Percentiles rank a stretch among this genome's conserved stretches.
Conservation (phyloP, 305 asterid species). For the Fraxinus velutina region DNA sequence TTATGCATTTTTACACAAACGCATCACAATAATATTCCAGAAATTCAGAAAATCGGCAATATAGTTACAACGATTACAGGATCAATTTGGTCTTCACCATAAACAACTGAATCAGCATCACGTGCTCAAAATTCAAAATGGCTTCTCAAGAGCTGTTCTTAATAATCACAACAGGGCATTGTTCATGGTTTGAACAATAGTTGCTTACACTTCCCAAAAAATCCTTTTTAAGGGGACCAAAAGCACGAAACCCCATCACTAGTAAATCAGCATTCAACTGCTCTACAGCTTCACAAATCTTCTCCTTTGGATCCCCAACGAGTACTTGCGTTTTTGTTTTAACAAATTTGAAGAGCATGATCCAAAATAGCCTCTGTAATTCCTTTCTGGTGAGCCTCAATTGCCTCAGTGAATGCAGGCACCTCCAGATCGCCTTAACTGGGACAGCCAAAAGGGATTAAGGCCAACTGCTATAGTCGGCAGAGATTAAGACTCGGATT, state of each 20-base stretch:
- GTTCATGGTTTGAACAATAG: slow-evolving; percentile 43
- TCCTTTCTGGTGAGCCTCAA: slow-evolving; percentile 44
- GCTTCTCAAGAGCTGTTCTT: slow-evolving; percentile 27
- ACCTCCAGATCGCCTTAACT: slow-evolving; percentile 50
- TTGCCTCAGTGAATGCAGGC: slow-evolving; percentile 46
- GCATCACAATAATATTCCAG: background rate
- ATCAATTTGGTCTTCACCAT: background rate
- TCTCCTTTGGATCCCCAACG: slow-evolving; percentile 47
- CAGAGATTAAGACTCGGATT: slow-evolving; percentile 37
- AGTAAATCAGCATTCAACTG: slow-evolving; percentile 42
- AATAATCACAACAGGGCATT: slow-evolving; percentile 48
- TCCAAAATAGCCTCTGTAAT: slow-evolving; percentile 39
- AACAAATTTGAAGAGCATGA: slow-evolving; percentile 39
- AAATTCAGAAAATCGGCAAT: background rate
- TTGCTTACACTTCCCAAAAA: slow-evolving; percentile 54
- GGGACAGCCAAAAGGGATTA: slow-evolving; percentile 50
- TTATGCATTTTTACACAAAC: no score
- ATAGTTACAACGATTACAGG: background rate
- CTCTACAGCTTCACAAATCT: slow-evolving; percentile 19
- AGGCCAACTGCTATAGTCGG: slow-evolving; percentile 40
- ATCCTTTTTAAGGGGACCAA: slow-evolving; percentile 51
- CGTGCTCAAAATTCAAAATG: background rate
- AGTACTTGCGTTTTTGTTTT: slow-evolving; percentile 37
- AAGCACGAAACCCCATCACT: slow-evolving; percentile 45
- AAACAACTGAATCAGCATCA: background rate